These are phyloP conservation scores for Laburnicola sp. DNA, from an alignment of 2,329 filamentous ascomycete species.

Conservation along the genomic window DNA sequence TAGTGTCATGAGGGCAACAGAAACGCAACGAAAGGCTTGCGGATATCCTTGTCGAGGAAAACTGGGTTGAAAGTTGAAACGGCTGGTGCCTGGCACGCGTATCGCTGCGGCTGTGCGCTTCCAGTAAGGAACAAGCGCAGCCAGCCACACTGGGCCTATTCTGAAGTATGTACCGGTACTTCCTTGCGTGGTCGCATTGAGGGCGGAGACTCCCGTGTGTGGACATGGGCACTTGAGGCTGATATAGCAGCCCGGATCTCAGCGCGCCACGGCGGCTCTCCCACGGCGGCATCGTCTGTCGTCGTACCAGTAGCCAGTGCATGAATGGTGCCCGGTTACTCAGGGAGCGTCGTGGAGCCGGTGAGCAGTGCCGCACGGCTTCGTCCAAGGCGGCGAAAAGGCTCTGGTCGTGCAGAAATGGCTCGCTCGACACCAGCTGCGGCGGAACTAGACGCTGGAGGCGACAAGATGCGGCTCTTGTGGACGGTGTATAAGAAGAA, in stretches of 20 bases:
- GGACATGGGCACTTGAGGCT: background rate
- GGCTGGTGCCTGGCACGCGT: conserved; percentile 7
- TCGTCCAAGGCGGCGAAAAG: background rate
- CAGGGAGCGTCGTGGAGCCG: conserved; percentile 1
- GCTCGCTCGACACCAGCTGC: no score
- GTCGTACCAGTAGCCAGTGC: background rate
- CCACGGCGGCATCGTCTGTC: background rate
- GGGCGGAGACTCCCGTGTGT: background rate
- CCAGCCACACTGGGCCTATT: conserved; percentile 1
- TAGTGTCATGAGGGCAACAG: background rate
- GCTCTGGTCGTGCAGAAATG: background rate
- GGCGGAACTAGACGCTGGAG: background rate
- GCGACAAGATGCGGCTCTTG: conserved; percentile 3
- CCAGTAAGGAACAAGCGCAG: conserved; percentile 1
- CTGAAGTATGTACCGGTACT: no score
- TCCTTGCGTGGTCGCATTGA: background rate
- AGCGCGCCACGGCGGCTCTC: background rate
- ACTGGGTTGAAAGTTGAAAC: background rate
- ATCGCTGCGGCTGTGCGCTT: conserved; percentile 6
- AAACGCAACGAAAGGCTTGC: background rate
- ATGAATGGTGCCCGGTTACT: background rate
- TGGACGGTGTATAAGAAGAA: background rate
- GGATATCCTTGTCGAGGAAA: background rate
- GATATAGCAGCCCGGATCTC: background rate
- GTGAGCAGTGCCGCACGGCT: conserved; percentile 1